Base-by-base conservation (phyloP, 768 basidiomycete genomes). In the Amanita exitialis region DNA sequence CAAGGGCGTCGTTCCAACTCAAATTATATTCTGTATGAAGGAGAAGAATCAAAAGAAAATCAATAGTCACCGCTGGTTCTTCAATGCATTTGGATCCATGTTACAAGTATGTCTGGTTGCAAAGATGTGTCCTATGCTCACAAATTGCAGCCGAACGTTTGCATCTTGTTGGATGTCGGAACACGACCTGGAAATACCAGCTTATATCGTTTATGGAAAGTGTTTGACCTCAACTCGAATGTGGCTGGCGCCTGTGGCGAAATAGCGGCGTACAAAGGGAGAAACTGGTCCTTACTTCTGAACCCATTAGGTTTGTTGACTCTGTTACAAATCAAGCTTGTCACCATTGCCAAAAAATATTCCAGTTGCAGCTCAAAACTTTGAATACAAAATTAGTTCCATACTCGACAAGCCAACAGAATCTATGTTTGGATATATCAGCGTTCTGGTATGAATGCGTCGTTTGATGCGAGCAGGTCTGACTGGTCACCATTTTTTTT, bases 161-260 rank as follows among this genome's bases (percentile, higher is more conserved):
- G 92, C 60, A 82, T 96, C 18, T 73, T 98, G 25, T 70, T 98
- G 44, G 95, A 98, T 57, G 95, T 97, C 13, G 95, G 95, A 1
- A 98, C 95, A 2, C 79, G 87, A 30, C 95, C 95, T 0, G 81
- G 82, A 8, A 84, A 80, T 49, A 92, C 86, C 60, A 90, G 88
- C 38, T 81, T 97, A 44, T 98, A 98, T 64, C 82, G 87, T 54
- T 75, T 98, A 6, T 98, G 95, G 95, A 97, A 97, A 68, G 81
- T 89, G 0, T 93, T 93, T 59, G 90, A 93, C 61, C 68, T 93
- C 54, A 87, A 91, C 63, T 90, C 88, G 6, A 95, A 87, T 54
- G 90, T 98, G 10, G 94, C 80, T 9, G 95, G 94, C 15, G 93
- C 95, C 9, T 98, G 95, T 64, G 95, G 95, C n/a, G 95, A 98